phyloP scores from a whole-genome alignment of 2,329 filamentous ascomycete species.

The Thelonectria rubi region DNA sequence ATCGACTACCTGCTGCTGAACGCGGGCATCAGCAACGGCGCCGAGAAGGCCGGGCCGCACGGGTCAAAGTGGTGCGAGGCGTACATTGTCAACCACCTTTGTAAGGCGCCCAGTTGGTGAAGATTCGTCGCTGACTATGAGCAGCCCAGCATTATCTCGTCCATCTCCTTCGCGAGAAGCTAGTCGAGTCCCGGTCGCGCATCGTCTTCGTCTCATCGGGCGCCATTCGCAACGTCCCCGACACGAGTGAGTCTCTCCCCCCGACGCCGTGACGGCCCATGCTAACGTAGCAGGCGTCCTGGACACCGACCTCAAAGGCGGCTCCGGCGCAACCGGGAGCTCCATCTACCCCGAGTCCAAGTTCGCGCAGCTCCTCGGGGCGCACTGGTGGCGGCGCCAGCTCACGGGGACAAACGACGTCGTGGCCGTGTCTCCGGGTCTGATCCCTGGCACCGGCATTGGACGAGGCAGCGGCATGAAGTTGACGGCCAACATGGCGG shows the following conservation, averaged over 20 bases:
- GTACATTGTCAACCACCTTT: slow-evolving; percentile 62
- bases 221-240: slow-evolving; percentile 52
- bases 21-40: slow-evolving; percentile 53
- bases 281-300: slow-evolving; percentile 43
- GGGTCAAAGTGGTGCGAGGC: slow-evolving; percentile 61
- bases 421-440: slow-evolving; percentile 62
- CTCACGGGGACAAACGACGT: slow-evolving; percentile 55
- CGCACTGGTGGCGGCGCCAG: slow-evolving; percentile 66
- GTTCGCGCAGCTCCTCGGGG: slow-evolving; percentile 59
- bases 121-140: slow-evolving; percentile 8
- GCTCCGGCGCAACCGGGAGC: slow-evolving; percentile 45
- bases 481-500: slow-evolving; percentile 48
- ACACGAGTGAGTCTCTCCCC: slow-evolving; percentile 44
- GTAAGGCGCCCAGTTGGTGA: slow-evolving; percentile 45
- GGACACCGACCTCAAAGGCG: slow-evolving; percentile 51
- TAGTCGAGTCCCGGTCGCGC: slow-evolving; percentile 56
- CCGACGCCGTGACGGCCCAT: not conserved
- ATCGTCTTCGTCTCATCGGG: slow-evolving; percentile 63
- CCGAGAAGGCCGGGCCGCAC: slow-evolving; percentile 48
- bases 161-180: slow-evolving; percentile 58
- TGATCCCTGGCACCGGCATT: slow-evolving; percentile 60
- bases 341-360: slow-evolving; percentile 56
- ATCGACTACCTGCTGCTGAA: slow-evolving; percentile 62
- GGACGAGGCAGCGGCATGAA: slow-evolving; percentile 44
- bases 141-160: slow-evolving; percentile 63